Conservation (phyloP, 78 protist genomes). For the Reticulomyxa filosa region DNA sequence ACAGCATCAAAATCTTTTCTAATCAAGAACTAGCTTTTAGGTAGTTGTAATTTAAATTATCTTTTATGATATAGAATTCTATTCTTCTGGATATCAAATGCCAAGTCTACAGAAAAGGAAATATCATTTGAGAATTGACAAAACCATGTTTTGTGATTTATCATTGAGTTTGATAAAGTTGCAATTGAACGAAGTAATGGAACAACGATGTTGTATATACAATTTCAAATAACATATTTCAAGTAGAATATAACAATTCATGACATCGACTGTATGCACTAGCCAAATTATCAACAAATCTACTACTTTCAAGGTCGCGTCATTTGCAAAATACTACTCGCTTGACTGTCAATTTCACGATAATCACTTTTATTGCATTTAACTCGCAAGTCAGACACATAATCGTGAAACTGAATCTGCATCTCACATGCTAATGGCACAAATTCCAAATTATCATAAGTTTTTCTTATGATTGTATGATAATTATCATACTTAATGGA, state of each 20-base stretch:
- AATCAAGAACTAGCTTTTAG: neutral
- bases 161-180: constrained; percentile 73
- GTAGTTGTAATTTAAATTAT: neutral
- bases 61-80: constrained; percentile 1
- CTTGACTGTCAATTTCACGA: constrained; percentile 47
- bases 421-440: constrained; percentile 74
- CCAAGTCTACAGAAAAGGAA: constrained; percentile 53
- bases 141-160: constrained; percentile 66
- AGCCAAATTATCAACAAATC: constrained; percentile 65
- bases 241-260: constrained; percentile 76
- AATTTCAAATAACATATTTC: constrained; percentile 87
- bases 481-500: constrained; percentile 77
- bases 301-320: constrained; percentile 65
- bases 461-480: constrained; percentile 56
- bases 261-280: constrained; percentile 59
- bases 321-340: constrained; percentile 50
- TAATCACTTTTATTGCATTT: constrained; percentile 75
- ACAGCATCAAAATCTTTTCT: neutral
- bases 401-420: constrained; percentile 82
- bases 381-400: constrained; percentile 75
- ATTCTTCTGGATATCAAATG: constrained; percentile 66
- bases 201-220: constrained; percentile 85
- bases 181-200: constrained; percentile 87
- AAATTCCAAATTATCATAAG: constrained; percentile 48
- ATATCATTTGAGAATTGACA: constrained; percentile 64